Percentiles rank a stretch among this genome's conserved stretches.
Conservation (phyloP, 768 basidiomycete genomes). For the Mycena galopus region DNA sequence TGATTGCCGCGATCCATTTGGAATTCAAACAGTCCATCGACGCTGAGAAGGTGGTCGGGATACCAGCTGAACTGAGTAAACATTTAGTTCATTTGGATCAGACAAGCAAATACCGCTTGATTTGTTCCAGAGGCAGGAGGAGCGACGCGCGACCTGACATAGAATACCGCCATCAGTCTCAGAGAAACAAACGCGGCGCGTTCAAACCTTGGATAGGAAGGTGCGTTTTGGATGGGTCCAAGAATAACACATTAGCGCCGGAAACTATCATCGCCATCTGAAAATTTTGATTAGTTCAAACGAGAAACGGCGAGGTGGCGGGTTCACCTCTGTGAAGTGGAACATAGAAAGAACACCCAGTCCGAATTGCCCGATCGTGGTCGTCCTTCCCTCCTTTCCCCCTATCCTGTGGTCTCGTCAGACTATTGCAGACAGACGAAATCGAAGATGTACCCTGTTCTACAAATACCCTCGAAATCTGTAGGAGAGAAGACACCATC, state of each 20-base stretch:
- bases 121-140: conserved; percentile 47
- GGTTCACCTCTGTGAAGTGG: conserved; percentile 63
- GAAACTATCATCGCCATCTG: conserved; percentile 50
- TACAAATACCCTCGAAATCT: conserved; percentile 62
- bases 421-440: too few relatives aligned
- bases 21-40: conserved; percentile 59
- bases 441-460: too few relatives aligned
- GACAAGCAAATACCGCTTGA: conserved; percentile 47
- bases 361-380: conserved; percentile 64
- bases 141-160: conserved; percentile 45
- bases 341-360: conserved; percentile 66
- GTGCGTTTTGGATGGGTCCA: conserved; percentile 60
- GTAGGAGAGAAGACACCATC: conserved; percentile 41
- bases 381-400: conserved; percentile 52
- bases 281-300: conserved; percentile 6
- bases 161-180: not conserved
- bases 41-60: conserved; percentile 53
- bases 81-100: not conserved
- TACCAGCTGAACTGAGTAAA: conserved; percentile 49
- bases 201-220: conserved; percentile 48
- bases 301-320: not conserved
- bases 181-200: too few relatives aligned
- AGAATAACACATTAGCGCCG: conserved; percentile 47
- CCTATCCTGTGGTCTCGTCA: too few relatives aligned
- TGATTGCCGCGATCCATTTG: conserved; percentile 37